Conservation (phyloP, 768 basidiomycete genomes). For the Leccinum arenicola region DNA sequence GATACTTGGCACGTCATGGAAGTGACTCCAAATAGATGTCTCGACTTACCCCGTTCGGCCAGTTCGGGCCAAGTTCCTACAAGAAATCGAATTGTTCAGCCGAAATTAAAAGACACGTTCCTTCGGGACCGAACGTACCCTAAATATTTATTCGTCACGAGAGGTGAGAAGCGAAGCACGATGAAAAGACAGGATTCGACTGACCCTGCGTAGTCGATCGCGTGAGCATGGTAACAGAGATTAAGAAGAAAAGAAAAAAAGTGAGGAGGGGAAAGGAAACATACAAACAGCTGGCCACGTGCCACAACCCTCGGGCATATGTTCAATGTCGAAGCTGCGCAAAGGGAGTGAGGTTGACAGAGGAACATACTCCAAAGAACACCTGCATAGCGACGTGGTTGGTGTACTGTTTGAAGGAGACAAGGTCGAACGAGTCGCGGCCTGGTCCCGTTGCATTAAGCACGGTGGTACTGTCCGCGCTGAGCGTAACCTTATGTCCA, state of each 20-base stretch:
- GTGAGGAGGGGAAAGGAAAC: constrained; percentile 1
- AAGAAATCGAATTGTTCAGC: not conserved
- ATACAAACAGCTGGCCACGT: constrained; percentile 38
- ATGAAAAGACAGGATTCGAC: constrained; percentile 1
- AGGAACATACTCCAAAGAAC: not conserved
- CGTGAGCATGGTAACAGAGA: not conserved
- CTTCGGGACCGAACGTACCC: constrained; percentile 15
- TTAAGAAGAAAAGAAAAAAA: not conserved
- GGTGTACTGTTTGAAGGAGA: constrained; percentile 28
- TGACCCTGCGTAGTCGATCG: constrained; percentile 11
- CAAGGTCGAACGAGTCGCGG: constrained; percentile 36
- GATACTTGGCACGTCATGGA: not conserved
- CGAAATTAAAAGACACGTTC: not conserved
- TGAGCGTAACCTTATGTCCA: constrained; percentile 36
- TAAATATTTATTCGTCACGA: not conserved
- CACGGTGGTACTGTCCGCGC: constrained; percentile 33
- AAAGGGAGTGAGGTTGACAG: not conserved
- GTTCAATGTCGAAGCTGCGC: constrained; percentile 34
- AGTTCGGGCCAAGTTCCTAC: constrained; percentile 28
- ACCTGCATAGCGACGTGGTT: constrained; percentile 34
- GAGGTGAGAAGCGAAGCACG: not conserved
- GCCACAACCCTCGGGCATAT: constrained; percentile 40
- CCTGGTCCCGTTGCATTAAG: constrained; percentile 33
- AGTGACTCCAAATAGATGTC: not conserved
- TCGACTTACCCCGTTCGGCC: constrained; percentile 24